Evolutionary conservation across 2,329 filamentous ascomycete species (phyloP).

Genomic region (Aspergillus versicolor): DNA sequence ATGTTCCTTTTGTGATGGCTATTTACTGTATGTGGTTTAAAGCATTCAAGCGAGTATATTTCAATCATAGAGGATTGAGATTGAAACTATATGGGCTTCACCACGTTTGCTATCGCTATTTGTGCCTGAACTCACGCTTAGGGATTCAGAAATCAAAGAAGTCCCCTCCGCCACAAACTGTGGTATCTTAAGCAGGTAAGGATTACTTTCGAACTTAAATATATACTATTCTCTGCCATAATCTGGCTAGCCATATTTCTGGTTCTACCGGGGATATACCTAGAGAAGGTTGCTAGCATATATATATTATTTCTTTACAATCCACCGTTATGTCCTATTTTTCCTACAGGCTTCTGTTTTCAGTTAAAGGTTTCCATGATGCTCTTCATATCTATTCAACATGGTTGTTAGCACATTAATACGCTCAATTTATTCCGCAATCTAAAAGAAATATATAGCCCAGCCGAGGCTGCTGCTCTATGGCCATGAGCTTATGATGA

Average conservation of each 20-base stretch:
- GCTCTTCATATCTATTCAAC: neutral
- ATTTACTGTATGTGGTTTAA: constrained; percentile 1
- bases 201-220: neutral
- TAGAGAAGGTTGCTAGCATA: neutral
- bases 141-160: neutral
- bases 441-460: neutral
- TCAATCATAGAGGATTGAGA: neutral
- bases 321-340: too few relatives aligned
- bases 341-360: too few relatives aligned
- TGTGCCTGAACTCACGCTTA: neutral
- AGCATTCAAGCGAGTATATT: neutral
- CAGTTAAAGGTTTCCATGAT: neutral
- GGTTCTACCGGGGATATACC: neutral
- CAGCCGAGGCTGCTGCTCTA: too few relatives aligned
- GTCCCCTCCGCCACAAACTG: neutral
- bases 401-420: neutral
- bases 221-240: neutral
- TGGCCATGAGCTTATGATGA: neutral
- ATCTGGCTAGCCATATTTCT: neutral
- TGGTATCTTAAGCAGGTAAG: neutral
- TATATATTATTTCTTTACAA: too few relatives aligned
- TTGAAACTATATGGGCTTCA: neutral
- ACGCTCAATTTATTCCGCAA: neutral
- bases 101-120: neutral
- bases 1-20: neutral